Evolutionary conservation across 1,284 basidiomycete species (phyloP).

Genomic region (Gomphus sp.): DNA sequence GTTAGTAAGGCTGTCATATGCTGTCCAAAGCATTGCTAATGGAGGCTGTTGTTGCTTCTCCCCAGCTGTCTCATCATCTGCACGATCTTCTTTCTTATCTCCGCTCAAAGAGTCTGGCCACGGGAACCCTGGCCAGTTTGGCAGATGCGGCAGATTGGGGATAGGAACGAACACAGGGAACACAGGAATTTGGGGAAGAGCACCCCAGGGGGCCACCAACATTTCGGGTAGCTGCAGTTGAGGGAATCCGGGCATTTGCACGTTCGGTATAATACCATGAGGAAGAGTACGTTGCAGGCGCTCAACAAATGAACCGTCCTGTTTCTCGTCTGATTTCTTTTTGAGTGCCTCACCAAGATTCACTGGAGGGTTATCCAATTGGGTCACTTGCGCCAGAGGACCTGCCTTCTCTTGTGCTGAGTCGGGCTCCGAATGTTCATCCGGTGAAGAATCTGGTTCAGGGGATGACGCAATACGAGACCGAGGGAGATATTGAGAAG

Average conservation of each 20-base stretch:
- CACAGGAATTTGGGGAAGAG: constrained; percentile 65
- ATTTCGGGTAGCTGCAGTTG: constrained; percentile 46
- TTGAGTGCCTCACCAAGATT: neutral
- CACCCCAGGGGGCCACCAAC: constrained; percentile 53
- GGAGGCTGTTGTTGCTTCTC: constrained; percentile 28
- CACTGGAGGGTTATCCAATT: neutral
- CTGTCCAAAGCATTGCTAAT: constrained; percentile 32
- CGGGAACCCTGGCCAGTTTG: constrained; percentile 51
- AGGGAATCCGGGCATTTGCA: constrained; percentile 46
- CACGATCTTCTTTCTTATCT: constrained; percentile 29
- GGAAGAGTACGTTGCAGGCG: constrained; percentile 67
- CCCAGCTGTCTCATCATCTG: constrained; percentile 23
- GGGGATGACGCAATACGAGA: constrained; percentile 3
- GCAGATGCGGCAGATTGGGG: constrained; percentile 16
- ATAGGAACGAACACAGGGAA: constrained; percentile 71
- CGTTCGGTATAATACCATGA: constrained; percentile 30
- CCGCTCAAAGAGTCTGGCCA: constrained; percentile 22
- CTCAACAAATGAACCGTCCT: constrained; percentile 58
- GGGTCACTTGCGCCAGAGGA: neutral
- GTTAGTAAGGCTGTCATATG: constrained; percentile 16
- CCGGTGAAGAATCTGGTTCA: neutral
- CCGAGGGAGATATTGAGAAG: neutral
- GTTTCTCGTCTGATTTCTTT: constrained; percentile 45
- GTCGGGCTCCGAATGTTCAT: neutral
- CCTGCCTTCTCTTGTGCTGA: neutral